Base-by-base conservation (phyloP, 2,329 filamentous ascomycete genomes). In the Talaromyces marneffei region DNA sequence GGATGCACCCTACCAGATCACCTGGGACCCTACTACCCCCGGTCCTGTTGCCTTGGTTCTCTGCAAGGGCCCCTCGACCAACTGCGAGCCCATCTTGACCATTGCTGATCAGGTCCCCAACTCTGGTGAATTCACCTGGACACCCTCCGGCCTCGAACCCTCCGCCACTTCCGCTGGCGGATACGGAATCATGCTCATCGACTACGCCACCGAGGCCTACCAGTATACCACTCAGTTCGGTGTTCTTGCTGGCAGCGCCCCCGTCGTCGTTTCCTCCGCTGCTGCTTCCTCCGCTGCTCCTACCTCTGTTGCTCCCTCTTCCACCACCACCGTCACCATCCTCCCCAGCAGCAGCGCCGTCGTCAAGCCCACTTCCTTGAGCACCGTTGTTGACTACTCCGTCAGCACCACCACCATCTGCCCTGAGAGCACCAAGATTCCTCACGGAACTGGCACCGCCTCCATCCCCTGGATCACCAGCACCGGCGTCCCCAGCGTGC, bases 191-290 rank as follows among this genome's bases (percentile, higher is more conserved):
- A 79, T 86, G 71, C 74, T 88, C 67, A 83, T 87, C 66, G 83
- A 82, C 65, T 82, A 86, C 69, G 76, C 77, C 55, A 83, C 78
- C 64, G 83, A 84, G 70, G 74, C 82, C 70, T 87, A 84, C 80
- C 85, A 87, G 71, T 85, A 80, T 75, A 82, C 80, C 46, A 83
- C 82, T 62, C 84, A 87, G 72, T 87, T 87, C 76, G 85, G 85
- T 68, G 79, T 87, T 75, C 57, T 59, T 14, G 61, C 57, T 25
- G 57, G 50, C 27, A 20, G 16, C 14, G 33, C 23, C 16, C 7
- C 35, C 4, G 33, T n/a, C 14, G 5, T 14, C n/a, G 29, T 40
- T 25, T 33, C 35, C 25, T 60, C 70, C 59, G 74, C 74, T 66
- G 44, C 65, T 25, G 40, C 65, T 35, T 37, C 62, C 29, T 59